Base-by-base conservation (phyloP, 805 yeast genomes). In the Candida vartiovaarae region DNA sequence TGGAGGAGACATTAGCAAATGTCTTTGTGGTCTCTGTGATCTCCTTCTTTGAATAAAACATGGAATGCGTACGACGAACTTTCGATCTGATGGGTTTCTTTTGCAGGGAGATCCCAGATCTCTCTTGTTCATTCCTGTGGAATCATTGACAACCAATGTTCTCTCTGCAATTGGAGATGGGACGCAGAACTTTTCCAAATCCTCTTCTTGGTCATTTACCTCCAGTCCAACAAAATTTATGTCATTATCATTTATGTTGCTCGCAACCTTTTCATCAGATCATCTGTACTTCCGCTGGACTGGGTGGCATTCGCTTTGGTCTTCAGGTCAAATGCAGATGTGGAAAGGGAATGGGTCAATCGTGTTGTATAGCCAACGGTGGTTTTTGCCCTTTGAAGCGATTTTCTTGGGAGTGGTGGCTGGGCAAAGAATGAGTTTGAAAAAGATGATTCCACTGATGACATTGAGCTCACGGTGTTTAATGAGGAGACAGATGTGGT, bases 11-110 rank as follows among this genome's bases (percentile, higher is more conserved):
- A 36, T 48, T 54, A 7, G 56, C 61, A 46, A 56, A 59, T 49
- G 54, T 51, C 39, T 66, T 49, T 37, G 68, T 68, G 24, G 66
- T 64, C 32, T 56, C 62, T 8, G 70, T 56, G 38, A 73, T 60
- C 45, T 75, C 79, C 46, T 64, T 66, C n/a, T 74, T 68, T n/a
- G 71, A 66, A 49, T 80, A 80, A 60, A 74, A 80, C 85, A 82
- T 78, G 39, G 85, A 78, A 53, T 80, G 85, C 20, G 82, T 79
- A 41, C 88, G 70, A 41, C 87, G 66, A 45, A 74, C 71, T 58
- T 70, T 72, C 28, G 63, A 49, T 46, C 60, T 57, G 2, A 60
- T 30, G 41, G 62, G 52, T 41, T 48, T 54, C 42, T 55, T 53
- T 37, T 66, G 74, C 39, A 68, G 47, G 71, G 72, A 3, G 72